Evolutionary conservation across 129 eudicot species (phyloP), one percentile per base, ranked within the genome.

Genomic region (Arctium minus): DNA sequence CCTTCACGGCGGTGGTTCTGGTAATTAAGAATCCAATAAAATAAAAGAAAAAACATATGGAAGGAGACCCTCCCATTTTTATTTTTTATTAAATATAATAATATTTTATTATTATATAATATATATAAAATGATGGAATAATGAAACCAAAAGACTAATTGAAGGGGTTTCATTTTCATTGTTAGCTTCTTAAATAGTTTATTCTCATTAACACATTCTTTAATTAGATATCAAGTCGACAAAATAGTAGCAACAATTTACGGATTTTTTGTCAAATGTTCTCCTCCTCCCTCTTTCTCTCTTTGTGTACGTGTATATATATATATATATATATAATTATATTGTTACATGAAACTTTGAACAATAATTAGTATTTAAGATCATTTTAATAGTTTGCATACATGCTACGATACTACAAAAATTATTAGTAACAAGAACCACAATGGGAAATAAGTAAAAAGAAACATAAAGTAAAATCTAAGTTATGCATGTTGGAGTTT

Each of bases 161-260:
- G 4, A 64, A 60, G 7, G 18, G 48, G 38, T 18, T 6, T 60
- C 5, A 17, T 22, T 38, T 50, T 48, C 35, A 38, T 40, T 32
- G 6, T 36, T 18, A 31, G 44, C 31, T 40, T 56, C 62, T 30
- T 78, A 9, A 35, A 62, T 27, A 62, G 27, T 73, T 73, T n/a
- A n/a, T 73, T 73, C n/a, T 40, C 60, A 18, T 73, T 46, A 62
- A 73, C 62, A 40, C 53, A n/a, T 36, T 62, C 30, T 18, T 62
- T 0, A 22, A 22, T 22, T 22, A 38, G 1, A 73, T 73, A 62
- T 73, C 77, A 73, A 44, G 1, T 73, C 32, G 42, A 38, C 77
- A 73, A 73, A 73, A 73, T 39, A 73, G 77, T 39, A 40, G 77
- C 62, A 73, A 13, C 35, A 39, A n/a, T 5, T 73, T 73, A 73